Percentiles rank a stretch among this genome's conserved stretches.
These are phyloP conservation scores for Porphyrellus cyaneotinctus DNA, from an alignment of 768 basidiomycete species.

Conservation along the genomic window DNA sequence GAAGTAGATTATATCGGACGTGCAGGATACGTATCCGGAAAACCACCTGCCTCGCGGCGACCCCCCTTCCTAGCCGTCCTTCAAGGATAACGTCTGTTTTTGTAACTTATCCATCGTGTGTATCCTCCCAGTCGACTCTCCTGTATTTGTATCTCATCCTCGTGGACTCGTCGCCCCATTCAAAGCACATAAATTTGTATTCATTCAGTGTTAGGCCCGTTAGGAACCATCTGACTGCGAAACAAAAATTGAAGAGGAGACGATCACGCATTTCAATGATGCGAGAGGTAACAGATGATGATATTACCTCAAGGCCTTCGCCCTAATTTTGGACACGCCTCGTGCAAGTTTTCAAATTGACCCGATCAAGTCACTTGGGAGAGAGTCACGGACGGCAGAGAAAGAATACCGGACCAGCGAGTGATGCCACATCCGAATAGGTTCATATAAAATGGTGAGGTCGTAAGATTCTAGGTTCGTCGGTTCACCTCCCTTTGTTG, in stretches of 20 bases:
- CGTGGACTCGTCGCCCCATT: slow-evolving; percentile 22
- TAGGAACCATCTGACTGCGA: slow-evolving; percentile 29
- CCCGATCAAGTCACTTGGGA: slow-evolving; percentile 18
- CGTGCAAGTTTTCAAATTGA: slow-evolving; percentile 20
- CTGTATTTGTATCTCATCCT: slow-evolving; percentile 33
- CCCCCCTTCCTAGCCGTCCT: slow-evolving; percentile 71
- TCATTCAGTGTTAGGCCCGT: slow-evolving; percentile 15
- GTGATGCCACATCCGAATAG: slow-evolving; percentile 15
- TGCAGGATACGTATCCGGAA: slow-evolving; percentile 54
- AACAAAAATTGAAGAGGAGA: slow-evolving; percentile 22
- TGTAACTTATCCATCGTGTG: slow-evolving; percentile 31
- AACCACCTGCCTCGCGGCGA: slow-evolving; percentile 40
- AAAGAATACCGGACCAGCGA: slow-evolving; percentile 15
- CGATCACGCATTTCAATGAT: slow-evolving; percentile 33
- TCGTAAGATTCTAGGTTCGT: slow-evolving; percentile 9
- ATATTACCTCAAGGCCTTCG: slow-evolving; percentile 32
- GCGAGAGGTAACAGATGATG: slow-evolving; percentile 22
- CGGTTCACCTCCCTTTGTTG: slow-evolving; percentile 9
- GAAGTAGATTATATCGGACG: slow-evolving; percentile 68
- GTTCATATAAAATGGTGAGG: slow-evolving; percentile 20
- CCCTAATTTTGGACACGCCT: slow-evolving; percentile 27
- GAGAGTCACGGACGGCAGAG: slow-evolving; percentile 11
- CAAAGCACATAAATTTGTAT: slow-evolving; percentile 19
- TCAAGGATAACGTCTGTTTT: slow-evolving; percentile 32
- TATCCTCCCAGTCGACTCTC: slow-evolving; percentile 14